Evolutionary conservation across 2,329 filamentous ascomycete genomes (phyloP).

Genomic region (Fusarium sp.): DNA sequence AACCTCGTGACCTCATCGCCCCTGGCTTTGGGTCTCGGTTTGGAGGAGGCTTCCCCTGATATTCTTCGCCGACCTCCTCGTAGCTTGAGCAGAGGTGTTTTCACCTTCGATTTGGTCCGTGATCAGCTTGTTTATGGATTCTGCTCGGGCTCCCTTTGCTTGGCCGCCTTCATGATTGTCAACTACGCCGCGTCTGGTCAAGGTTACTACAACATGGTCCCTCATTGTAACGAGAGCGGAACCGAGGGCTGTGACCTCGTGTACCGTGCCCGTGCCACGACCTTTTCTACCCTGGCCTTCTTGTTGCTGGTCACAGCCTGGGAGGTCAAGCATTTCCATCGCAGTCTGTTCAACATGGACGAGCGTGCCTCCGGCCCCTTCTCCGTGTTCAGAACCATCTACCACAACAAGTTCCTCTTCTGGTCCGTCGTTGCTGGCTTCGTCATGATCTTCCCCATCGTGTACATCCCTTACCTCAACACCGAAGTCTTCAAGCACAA

Average conservation of each 20-base stretch:
- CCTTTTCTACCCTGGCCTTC: slow-evolving; percentile 77
- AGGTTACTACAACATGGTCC: slow-evolving; percentile 62
- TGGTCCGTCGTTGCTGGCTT: slow-evolving; percentile 72
- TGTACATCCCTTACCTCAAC: slow-evolving; percentile 77
- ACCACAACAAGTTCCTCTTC: slow-evolving; percentile 75
- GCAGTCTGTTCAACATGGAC: slow-evolving; percentile 76
- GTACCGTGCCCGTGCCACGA: slow-evolving; percentile 74
- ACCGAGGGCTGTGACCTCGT: slow-evolving; percentile 65
- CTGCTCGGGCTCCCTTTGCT: slow-evolving; percentile 71
- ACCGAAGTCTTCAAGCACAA: slow-evolving; percentile 75
- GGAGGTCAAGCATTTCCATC: slow-evolving; percentile 79
- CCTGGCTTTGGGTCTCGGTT: slow-evolving; percentile 77
- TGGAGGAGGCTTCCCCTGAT: slow-evolving; percentile 76
- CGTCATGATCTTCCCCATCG: slow-evolving; percentile 68
- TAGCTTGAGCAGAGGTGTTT: slow-evolving; percentile 69
- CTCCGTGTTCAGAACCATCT: slow-evolving; percentile 70
- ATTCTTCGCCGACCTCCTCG: slow-evolving; percentile 75
- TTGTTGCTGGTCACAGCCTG: slow-evolving; percentile 76
- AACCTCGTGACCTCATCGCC: slow-evolving; percentile 80
- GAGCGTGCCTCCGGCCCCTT: slow-evolving; percentile 61
- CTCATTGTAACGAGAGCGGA: slow-evolving; percentile 68
- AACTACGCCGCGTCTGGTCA: slow-evolving; percentile 63
- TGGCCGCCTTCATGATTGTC: slow-evolving; percentile 70
- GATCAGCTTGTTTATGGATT: slow-evolving; percentile 76
- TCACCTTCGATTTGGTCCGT: slow-evolving; percentile 72